Evolutionary conservation across 768 basidiomycete genomes (phyloP), one percentile per base, ranked within the genome.

Genomic region (Lepiota venenata): DNA sequence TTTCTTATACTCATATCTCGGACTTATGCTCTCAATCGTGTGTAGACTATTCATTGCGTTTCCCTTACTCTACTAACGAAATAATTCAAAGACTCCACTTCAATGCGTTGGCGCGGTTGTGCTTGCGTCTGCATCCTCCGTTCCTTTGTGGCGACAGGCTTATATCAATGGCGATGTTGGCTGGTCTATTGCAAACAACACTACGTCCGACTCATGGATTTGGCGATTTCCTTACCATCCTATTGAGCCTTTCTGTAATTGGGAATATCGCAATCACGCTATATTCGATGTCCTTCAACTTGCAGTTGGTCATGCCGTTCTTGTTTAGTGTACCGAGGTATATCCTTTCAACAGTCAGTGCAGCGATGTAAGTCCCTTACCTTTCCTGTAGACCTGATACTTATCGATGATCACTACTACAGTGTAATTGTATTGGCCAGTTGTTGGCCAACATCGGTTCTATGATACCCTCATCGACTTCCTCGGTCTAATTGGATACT

Each of bases 241-340:
- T 96, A 42, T 76, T 95, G 57, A 88, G 88, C 52, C 72, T 97
- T 18, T 89, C 87, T 45, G 88, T 93, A 39, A 83, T 84, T 1
- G 88, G 82, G 2, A 94, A 93, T 69, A 86, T 91, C 42, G 88
- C 90, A 1, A 82, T 85, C 2, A 87, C 89, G 5, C 84, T 93
- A 57, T 97, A 97, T 67, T 90, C 87, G 41, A 80, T 87, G 54
- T 81, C 84, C 1, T 76, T 93, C 55, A 85, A 82, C 63, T 72
- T 90, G 59, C 91, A 93, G 63, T 75, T 87, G 1, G 75, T 86
- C 60, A 65, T 87, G 4, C 88, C 89, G 0, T 73, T 71, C 16
- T 67, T 86, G 22, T 70, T 78, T 14, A 60, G 66, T 46, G 79
- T 92, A 18, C 91, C 91, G 0, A 77, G 91, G 65, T 93, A 90